phyloP scores from a whole-genome alignment of 1,284 basidiomycete genomes.

The Ustanciosporium gigantosporum region DNA sequence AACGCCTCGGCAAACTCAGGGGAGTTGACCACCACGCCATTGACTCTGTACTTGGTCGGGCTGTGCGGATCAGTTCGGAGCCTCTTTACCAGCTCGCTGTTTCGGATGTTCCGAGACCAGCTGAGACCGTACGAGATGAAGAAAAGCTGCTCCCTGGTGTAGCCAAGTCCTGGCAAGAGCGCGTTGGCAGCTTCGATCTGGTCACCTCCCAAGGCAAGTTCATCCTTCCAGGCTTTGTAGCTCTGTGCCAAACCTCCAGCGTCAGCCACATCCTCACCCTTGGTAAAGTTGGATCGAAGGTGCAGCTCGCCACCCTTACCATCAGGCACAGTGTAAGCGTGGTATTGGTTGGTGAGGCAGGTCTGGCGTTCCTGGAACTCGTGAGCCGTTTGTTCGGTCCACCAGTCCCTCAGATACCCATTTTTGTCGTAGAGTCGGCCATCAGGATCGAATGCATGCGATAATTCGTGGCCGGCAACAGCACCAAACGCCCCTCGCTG shows the following conservation, averaged over 20 bases:
- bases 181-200: slow-evolving; percentile 49
- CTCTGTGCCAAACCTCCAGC: slow-evolving; percentile 61
- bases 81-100: slow-evolving; percentile 48
- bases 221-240: slow-evolving; percentile 60
- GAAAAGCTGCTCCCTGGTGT: slow-evolving; percentile 61
- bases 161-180: slow-evolving; percentile 59
- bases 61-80: slow-evolving; percentile 58
- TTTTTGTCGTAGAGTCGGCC: slow-evolving; percentile 71
- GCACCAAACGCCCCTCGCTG: slow-evolving; percentile 70
- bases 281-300: slow-evolving; percentile 74
- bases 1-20: slow-evolving; percentile 53
- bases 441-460: slow-evolving; percentile 91
- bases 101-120: slow-evolving; percentile 52
- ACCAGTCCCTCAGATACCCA: slow-evolving; percentile 73
- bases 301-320: slow-evolving; percentile 79
- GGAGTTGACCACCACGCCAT: slow-evolving; percentile 49
- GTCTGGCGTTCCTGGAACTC: slow-evolving; percentile 81
- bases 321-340: slow-evolving; percentile 78
- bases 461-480: slow-evolving; percentile 53
- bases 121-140: slow-evolving; percentile 57
- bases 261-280: slow-evolving; percentile 73
- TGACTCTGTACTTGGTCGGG: slow-evolving; percentile 55
- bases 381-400: slow-evolving; percentile 73
- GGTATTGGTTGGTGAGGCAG: slow-evolving; percentile 88
- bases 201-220: slow-evolving; percentile 36